Percentiles rank a stretch among this genome's conserved stretches.
Conservation (phyloP, 768 basidiomycete species). For the Coprinellus aureogranulatus region DNA sequence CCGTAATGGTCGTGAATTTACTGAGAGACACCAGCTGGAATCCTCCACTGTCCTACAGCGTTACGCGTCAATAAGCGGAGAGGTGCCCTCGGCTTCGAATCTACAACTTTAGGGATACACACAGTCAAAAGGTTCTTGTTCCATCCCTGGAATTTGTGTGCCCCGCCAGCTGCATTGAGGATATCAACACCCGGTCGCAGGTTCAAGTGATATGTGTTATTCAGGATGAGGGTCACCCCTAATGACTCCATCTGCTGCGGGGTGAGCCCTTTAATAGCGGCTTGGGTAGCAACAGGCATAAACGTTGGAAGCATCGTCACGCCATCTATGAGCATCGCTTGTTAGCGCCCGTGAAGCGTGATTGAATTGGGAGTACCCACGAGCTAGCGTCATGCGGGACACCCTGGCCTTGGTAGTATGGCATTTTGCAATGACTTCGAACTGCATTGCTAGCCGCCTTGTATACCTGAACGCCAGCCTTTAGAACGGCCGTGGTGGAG, state of each 20-base stretch:
- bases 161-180: conserved; percentile 72
- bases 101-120: conserved; percentile 20
- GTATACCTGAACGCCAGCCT: conserved; percentile 17
- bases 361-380: conserved; percentile 38
- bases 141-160: conserved; percentile 92
- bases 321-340: conserved; percentile 51
- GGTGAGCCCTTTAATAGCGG: conserved; percentile 88
- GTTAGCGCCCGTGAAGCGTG: not conserved
- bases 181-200: conserved; percentile 79
- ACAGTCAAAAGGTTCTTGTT: conserved; percentile 80
- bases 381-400: conserved; percentile 79
- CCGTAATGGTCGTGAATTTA: conserved; percentile 83
- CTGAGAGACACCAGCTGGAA: conserved; percentile 84
- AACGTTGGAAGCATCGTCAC: conserved; percentile 83
- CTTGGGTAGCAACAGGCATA: conserved; percentile 93
- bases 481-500: not conserved
- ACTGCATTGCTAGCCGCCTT: conserved; percentile 56
- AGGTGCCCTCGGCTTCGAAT: not conserved
- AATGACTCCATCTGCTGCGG: conserved; percentile 79
- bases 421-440: conserved; percentile 80
- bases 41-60: conserved; percentile 75
- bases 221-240: conserved; percentile 79
- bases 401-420: conserved; percentile 80
- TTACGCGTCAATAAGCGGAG: not conserved
- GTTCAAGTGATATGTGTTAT: conserved; percentile 89